Base-by-base conservation (phyloP, 306 rosid species). In the Ziziphus jujuba region DNA sequence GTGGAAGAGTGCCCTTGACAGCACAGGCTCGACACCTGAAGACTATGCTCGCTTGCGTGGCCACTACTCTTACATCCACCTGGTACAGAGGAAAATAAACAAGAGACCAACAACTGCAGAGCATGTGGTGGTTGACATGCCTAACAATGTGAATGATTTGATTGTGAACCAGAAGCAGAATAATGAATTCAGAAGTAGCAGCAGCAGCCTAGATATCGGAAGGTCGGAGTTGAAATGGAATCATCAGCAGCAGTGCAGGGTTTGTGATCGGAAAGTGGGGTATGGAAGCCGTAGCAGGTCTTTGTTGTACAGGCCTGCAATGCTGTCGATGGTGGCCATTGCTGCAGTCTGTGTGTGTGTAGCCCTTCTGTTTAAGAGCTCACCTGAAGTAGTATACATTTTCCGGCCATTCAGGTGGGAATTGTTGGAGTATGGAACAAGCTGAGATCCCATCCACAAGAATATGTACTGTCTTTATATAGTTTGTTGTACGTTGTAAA, bases 351-450 rank as follows among this genome's bases (percentile, higher is more conserved):
- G 98, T 72, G 96, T 89, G 9, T 91, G 96, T 34, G 96, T 83
- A 61, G 98, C 98, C 16, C 79, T 91, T 65, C 91, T 91, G 64
- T 89, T 91, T 66, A 89, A 91, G 72, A 89, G 96, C 80, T 87
- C 87, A 9, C 96, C 98, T 1, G 81, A 79, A 75, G 96, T 89
- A 56, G 60, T 71, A 10, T 85, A 73, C 19, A 84, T 81, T 12
- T 88, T 88, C 86, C 86, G 66, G 53, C 96, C 96, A 34, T 91
- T 91, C 89, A 82, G 66, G 44, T 91, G 96, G 98, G 98, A 89
- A 67, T 56, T 75, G 49, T 59, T 91, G 81, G 60, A 77, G 50
- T 91, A 83, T n/a, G 98, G 96, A 5, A 20, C 90, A 17, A 83
- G 84, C 65, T 92, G 79, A 77, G 72, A 61, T 53, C 49, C 62